Conservation (phyloP, 345 rosid genomes). For the Streptanthus diversifolius region DNA sequence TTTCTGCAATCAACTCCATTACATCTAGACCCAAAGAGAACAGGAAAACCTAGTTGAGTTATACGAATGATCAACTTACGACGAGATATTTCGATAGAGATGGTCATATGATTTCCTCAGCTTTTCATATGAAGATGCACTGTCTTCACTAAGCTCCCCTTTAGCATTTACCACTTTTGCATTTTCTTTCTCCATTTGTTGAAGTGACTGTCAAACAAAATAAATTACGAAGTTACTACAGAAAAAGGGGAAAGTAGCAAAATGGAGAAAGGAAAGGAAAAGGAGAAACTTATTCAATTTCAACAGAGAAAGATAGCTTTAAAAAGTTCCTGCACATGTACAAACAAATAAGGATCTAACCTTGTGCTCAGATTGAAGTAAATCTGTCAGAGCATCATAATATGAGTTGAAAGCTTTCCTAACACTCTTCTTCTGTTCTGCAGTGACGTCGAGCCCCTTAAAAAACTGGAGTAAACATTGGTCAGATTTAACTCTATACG, state of each 20-base stretch:
- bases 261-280: slow-evolving; percentile 12
- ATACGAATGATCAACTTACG: slow-evolving; percentile 58
- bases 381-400: slow-evolving; percentile 76
- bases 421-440: slow-evolving; percentile 81
- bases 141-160: slow-evolving; percentile 98
- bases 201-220: slow-evolving; percentile 55
- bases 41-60: slow-evolving; percentile 5
- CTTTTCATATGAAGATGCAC: slow-evolving; percentile 82
- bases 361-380: slow-evolving; percentile 87
- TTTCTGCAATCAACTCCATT: slow-evolving; percentile 5
- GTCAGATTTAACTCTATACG: slow-evolving; percentile 20
- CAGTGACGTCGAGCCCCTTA: slow-evolving; percentile 70
- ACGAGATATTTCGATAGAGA: slow-evolving; percentile 78
- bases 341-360: slow-evolving; percentile 44
- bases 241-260: neutral
- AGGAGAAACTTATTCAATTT: slow-evolving; percentile 10
- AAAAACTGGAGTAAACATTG: slow-evolving; percentile 56
- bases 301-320: slow-evolving; percentile 7
- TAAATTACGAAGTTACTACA: neutral
- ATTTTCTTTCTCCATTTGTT: slow-evolving; percentile 97
- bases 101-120: slow-evolving; percentile 92
- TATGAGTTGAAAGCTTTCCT: slow-evolving; percentile 74
- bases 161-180: slow-evolving; percentile 85
- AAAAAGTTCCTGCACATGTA: neutral
- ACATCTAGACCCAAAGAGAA: slow-evolving; percentile 14